A percentile compares a stretch with the other conserved stretches of the same genome.
These are phyloP conservation scores for Fusarium domesticum DNA, from an alignment of 2,329 filamentous ascomycete genomes.

Conservation along the genomic window DNA sequence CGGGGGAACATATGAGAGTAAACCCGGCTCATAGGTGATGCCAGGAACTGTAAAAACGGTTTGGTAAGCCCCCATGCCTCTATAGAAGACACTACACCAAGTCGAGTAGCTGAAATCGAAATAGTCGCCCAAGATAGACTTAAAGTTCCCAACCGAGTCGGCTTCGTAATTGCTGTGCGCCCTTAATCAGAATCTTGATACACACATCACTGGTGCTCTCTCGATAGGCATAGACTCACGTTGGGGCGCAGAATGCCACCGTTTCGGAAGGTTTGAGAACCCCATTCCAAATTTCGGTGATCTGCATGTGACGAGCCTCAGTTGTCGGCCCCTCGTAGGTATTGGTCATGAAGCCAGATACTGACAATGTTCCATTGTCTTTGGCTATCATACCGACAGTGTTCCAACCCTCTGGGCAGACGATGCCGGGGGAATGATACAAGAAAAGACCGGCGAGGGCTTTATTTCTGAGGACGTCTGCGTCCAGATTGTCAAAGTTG, in stretches of 20 bases:
- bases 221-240: too few species aligned
- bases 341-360: slow-evolving; percentile 14
- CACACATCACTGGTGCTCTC: too few species aligned
- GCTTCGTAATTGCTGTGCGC: too few species aligned
- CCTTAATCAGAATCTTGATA: too few species aligned
- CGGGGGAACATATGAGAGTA: not conserved
- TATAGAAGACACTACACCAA: not conserved
- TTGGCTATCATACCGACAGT: slow-evolving; percentile 19
- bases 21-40: not conserved
- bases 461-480: too few species aligned
- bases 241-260: not conserved
- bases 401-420: slow-evolving; percentile 26
- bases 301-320: not conserved
- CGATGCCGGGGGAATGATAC: slow-evolving; percentile 25
- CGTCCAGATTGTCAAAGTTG: slow-evolving; percentile 8
- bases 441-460: slow-evolving; percentile 10
- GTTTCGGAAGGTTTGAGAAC: not conserved
- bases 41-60: not conserved
- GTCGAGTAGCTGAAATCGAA: not conserved
- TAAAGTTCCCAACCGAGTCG: too few species aligned
- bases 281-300: not conserved
- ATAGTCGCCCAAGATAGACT: not conserved
- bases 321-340: not conserved
- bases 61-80: not conserved
- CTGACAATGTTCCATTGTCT: slow-evolving; percentile 1